Percentiles rank a stretch among this genome's conserved stretches.
These are phyloP conservation scores for Phyllosticta citriasiana DNA, from an alignment of 2,329 filamentous ascomycete genomes.

Conservation along the genomic window DNA sequence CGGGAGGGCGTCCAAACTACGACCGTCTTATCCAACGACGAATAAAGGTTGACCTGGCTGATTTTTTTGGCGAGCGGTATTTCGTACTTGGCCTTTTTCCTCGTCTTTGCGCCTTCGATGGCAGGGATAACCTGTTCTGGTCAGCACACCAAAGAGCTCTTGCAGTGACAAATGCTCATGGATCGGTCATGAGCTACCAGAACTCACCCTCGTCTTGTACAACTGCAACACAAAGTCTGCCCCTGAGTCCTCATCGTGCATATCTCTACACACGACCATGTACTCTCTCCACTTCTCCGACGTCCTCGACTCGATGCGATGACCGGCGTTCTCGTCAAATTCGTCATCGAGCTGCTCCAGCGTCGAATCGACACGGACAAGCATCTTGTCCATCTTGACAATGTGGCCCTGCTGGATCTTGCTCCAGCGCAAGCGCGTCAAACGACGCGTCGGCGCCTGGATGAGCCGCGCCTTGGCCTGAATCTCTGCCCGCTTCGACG, in stretches of 20 bases:
- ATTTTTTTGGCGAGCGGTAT: slow-evolving; percentile 45
- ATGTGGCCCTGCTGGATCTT: slow-evolving; percentile 48
- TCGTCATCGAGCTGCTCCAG: slow-evolving; percentile 46
- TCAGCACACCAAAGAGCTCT: too few relatives aligned
- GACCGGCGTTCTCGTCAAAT: slow-evolving; percentile 54
- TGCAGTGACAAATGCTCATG: neutral
- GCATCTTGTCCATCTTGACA: slow-evolving; percentile 59
- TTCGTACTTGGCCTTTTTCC: slow-evolving; percentile 46
- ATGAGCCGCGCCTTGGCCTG: slow-evolving; percentile 30
- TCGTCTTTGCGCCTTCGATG: slow-evolving; percentile 42
- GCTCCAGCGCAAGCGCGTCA: slow-evolving; percentile 27
- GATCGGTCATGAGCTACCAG: neutral
- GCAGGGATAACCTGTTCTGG: slow-evolving; percentile 45
- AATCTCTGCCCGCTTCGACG: slow-evolving; percentile 27
- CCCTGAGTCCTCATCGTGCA: slow-evolving; percentile 33
- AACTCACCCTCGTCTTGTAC: slow-evolving; percentile 47
- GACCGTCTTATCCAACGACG: slow-evolving; percentile 56
- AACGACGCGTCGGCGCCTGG: slow-evolving; percentile 27
- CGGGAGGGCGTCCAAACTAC: slow-evolving; percentile 50
- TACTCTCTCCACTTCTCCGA: slow-evolving; percentile 59
- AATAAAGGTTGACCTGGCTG: slow-evolving; percentile 53
- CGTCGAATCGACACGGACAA: slow-evolving; percentile 50
- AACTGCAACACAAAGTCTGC: slow-evolving; percentile 48
- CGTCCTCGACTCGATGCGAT: slow-evolving; percentile 47
- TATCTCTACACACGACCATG: slow-evolving; percentile 50